phyloP scores from a whole-genome alignment of 192 early-diverging fungal genomes.

The Coemansia sp. region DNA sequence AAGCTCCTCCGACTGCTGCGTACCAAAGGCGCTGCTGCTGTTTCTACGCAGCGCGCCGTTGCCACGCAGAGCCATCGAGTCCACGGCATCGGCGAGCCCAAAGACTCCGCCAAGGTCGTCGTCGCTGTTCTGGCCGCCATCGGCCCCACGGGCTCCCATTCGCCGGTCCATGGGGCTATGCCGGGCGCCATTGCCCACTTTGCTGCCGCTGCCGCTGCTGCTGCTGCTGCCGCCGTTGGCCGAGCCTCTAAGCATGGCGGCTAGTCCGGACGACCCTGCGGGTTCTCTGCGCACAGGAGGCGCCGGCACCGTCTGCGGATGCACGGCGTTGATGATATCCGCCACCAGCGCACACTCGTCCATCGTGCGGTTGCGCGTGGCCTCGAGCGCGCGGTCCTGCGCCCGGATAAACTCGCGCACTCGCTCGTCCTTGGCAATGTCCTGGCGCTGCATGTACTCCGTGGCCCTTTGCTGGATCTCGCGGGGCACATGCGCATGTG shows the following conservation, averaged over 20 bases:
- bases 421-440: slow-evolving; percentile 38
- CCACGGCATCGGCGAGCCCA: neutral
- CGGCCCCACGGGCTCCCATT: neutral
- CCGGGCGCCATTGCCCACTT: neutral
- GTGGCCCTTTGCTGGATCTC: slow-evolving; percentile 34
- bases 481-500: slow-evolving; percentile 35
- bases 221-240: neutral
- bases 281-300: slow-evolving; percentile 4
- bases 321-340: slow-evolving; percentile 18
- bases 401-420: slow-evolving; percentile 34
- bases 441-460: slow-evolving; percentile 35
- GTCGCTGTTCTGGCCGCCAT: slow-evolving; percentile 8
- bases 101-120: slow-evolving; percentile 1
- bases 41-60: neutral
- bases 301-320: slow-evolving; percentile 20
- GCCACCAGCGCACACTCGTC: slow-evolving; percentile 34
- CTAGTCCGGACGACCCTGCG: slow-evolving; percentile 37
- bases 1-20: slow-evolving; percentile 28
- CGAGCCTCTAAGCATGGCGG: slow-evolving; percentile 39
- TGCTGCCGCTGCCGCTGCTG: neutral
- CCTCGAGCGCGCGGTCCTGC: slow-evolving; percentile 45
- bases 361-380: slow-evolving; percentile 15
- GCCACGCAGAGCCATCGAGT: neutral
- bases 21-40: neutral
- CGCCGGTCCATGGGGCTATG: neutral